Evolutionary conservation across 1,284 basidiomycete genomes (phyloP).

Genomic region (Microstroma glucosiphilum): DNA sequence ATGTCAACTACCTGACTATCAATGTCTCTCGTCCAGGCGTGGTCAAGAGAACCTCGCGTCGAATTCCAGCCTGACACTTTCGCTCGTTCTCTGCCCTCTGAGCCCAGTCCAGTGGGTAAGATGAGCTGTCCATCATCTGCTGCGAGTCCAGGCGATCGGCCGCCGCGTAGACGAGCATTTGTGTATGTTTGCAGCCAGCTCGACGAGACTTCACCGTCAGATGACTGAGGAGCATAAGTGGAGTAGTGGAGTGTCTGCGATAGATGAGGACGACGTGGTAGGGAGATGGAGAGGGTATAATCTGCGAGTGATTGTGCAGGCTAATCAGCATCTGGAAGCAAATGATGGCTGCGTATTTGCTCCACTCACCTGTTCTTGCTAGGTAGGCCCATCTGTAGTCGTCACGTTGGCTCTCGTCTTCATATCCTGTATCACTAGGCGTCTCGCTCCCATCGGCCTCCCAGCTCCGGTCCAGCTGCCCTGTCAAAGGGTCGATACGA

Average conservation of each 20-base stretch:
- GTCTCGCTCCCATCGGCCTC: conserved; percentile 37
- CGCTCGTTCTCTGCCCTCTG: neutral
- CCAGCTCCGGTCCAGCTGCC: conserved; percentile 69
- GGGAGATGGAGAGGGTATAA: conserved; percentile 48
- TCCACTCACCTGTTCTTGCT: conserved; percentile 4
- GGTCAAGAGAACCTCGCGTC: neutral
- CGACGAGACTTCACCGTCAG: conserved; percentile 39
- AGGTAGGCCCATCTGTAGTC: conserved; percentile 19
- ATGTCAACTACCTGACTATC: conserved; percentile 21
- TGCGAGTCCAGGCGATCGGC: neutral
- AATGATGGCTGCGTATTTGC: conserved; percentile 11
- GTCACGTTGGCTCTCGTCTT: conserved; percentile 4
- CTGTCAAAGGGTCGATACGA: conserved; percentile 73
- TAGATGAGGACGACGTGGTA: conserved; percentile 32
- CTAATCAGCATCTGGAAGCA: conserved; percentile 8
- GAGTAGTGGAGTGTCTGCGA: conserved; percentile 44
- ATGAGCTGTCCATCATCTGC: neutral
- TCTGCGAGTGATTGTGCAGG: conserved; percentile 14
- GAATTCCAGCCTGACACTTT: neutral
- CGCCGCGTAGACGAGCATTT: neutral
- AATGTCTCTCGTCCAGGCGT: neutral
- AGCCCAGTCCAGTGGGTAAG: neutral
- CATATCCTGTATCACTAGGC: neutral
- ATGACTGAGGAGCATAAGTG: conserved; percentile 44
- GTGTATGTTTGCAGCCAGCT: conserved; percentile 24